phyloP scores from a whole-genome alignment of 495 filamentous ascomycete species.

The Penicillium salamii region DNA sequence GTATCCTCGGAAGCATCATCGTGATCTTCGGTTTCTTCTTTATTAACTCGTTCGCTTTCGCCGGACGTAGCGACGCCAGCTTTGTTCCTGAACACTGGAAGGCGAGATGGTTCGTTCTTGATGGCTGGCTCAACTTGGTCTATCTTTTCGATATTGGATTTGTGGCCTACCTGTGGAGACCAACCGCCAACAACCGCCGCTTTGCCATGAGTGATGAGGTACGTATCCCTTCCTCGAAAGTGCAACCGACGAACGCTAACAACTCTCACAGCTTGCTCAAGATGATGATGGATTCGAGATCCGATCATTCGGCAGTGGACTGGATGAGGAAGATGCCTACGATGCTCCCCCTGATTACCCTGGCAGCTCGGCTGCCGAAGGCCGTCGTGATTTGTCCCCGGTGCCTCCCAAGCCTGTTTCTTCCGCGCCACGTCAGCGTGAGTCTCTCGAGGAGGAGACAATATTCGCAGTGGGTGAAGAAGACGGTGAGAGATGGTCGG shows the following conservation, averaged over 20 bases:
- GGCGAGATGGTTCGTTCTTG: conserved; percentile 93
- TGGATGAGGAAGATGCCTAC: conserved; percentile 64
- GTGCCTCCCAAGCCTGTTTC: conserved; percentile 51
- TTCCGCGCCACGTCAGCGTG: conserved; percentile 46
- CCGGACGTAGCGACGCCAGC: conserved; percentile 72
- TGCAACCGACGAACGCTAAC: conserved; percentile 23
- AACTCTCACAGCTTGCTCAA: conserved; percentile 69
- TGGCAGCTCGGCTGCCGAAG: conserved; percentile 24
- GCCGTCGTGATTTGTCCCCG: conserved; percentile 44
- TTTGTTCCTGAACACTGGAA: conserved; percentile 97
- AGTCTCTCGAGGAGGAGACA: conserved; percentile 86
- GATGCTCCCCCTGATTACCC: conserved; percentile 39
- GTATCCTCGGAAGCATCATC: conserved; percentile 84
- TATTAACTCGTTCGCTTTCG: conserved; percentile 92
- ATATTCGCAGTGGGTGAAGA: conserved; percentile 93
- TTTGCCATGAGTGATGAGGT: conserved; percentile 99
- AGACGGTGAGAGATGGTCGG: conserved; percentile 67
- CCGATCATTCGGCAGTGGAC: conserved; percentile 78
- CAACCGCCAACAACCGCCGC: conserved; percentile 91
- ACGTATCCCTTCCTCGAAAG: conserved; percentile 14
- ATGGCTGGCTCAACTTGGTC: conserved; percentile 96
- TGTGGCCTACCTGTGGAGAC: conserved; percentile 95
- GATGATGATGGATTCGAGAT: conserved; percentile 99
- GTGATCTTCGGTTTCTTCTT: conserved; percentile 97
- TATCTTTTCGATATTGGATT: conserved; percentile 90